Percentiles rank a stretch among this genome's conserved stretches.
Evolutionary conservation across 164 flowering plant species (phyloP).

Genomic region (Saururus chinensis): DNA sequence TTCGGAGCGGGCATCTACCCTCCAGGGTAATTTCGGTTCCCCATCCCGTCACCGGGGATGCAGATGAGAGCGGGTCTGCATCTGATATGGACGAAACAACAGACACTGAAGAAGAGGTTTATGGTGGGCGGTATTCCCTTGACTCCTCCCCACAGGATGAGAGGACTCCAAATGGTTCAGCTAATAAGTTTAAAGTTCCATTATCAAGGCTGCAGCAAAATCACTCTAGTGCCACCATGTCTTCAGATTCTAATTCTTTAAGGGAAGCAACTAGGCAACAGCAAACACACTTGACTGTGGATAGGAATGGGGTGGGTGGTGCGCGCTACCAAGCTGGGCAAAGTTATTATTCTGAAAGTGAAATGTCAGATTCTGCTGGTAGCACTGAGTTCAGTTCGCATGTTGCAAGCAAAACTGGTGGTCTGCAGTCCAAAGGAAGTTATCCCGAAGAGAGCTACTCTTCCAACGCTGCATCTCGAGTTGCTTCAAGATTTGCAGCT

Average conservation of each 20-base stretch:
- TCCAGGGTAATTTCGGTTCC: slow-evolving; percentile 31
- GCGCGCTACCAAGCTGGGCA: slow-evolving; percentile 21
- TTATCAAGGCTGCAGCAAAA: slow-evolving; percentile 8
- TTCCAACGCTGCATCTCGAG: slow-evolving; percentile 38
- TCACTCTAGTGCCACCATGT: slow-evolving; percentile 11
- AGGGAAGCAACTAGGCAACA: slow-evolving; percentile 12
- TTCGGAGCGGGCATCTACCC: slow-evolving; percentile 61
- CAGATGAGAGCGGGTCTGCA: slow-evolving; percentile 38
- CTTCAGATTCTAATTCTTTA: slow-evolving; percentile 26
- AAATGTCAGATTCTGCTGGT: slow-evolving; percentile 55
- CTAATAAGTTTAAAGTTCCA: slow-evolving; percentile 8
- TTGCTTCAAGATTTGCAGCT: slow-evolving; percentile 19
- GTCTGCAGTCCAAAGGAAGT: slow-evolving; percentile 15
- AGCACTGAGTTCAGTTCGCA: slow-evolving; percentile 63
- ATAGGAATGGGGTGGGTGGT: slow-evolving; percentile 16
- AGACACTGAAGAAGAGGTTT: slow-evolving; percentile 56
- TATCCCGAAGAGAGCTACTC: slow-evolving; percentile 41
- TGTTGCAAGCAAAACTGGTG: slow-evolving; percentile 28
- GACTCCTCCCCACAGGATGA: slow-evolving; percentile 47
- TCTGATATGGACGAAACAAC: slow-evolving; percentile 52
- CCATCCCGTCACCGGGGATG: slow-evolving; percentile 17
- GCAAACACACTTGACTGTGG: slow-evolving; percentile 5
- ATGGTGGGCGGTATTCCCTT: slow-evolving; percentile 47
- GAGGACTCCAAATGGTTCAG: slow-evolving; percentile 10
- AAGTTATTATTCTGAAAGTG: slow-evolving; percentile 50